A percentile compares a stretch with the other conserved stretches of the same genome.
phyloP scores from a whole-genome alignment of 768 basidiomycete species.

The Galerina marginata region DNA sequence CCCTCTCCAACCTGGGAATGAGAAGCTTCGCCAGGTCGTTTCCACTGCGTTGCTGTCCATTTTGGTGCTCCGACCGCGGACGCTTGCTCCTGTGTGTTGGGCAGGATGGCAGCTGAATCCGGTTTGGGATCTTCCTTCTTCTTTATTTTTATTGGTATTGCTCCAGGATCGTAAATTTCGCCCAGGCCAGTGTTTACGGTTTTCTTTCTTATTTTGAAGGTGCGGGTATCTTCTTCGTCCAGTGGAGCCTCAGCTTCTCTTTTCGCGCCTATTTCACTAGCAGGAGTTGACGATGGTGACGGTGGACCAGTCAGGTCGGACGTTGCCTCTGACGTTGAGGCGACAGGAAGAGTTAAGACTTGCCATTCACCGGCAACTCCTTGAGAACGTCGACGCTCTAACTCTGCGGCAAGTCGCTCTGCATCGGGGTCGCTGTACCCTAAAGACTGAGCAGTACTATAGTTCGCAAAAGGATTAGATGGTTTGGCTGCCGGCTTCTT shows the following conservation, averaged over 20 bases:
- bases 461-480: constrained; percentile 77
- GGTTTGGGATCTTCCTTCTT: constrained; percentile 51
- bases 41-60: constrained; percentile 30
- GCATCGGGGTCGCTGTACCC: constrained; percentile 82
- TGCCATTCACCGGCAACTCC: constrained; percentile 85
- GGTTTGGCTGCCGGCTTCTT: constrained; percentile 54
- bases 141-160: constrained; percentile 69
- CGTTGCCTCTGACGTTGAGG: constrained; percentile 2
- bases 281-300: constrained; percentile 19
- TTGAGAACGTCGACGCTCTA: constrained; percentile 61
- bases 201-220: constrained; percentile 74
- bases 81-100: background rate
- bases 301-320: constrained; percentile 8
- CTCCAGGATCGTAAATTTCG: constrained; percentile 82
- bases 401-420: constrained; percentile 64
- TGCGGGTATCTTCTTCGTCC: constrained; percentile 59
- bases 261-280: constrained; percentile 34
- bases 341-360: constrained; percentile 47
- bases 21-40: constrained; percentile 17
- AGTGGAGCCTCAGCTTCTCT: constrained; percentile 42
- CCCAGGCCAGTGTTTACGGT: constrained; percentile 64
- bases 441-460: constrained; percentile 85
- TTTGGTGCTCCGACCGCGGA: constrained; percentile 14
- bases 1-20: constrained; percentile 8
- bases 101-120: constrained; percentile 17